Evolutionary conservation across 2,329 filamentous ascomycete species (phyloP).

Genomic region (Cladosporium sp.): DNA sequence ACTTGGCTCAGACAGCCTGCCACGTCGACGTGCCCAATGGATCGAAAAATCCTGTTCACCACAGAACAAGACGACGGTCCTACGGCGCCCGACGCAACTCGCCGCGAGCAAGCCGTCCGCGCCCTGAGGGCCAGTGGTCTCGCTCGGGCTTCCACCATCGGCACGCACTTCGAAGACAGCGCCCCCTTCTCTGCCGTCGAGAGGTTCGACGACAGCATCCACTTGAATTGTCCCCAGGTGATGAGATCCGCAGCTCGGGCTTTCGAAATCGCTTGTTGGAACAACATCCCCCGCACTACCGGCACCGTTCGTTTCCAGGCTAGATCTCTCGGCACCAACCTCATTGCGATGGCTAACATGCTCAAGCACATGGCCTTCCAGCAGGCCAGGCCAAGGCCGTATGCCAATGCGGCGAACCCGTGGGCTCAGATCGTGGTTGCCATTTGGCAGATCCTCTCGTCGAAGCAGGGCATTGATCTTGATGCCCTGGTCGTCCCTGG

Average conservation of each 20-base stretch:
- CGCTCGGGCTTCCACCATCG: background rate
- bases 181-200: background rate
- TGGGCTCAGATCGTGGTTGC: background rate
- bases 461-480: background rate
- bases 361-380: slow-evolving; percentile 3
- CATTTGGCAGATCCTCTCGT: background rate
- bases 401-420: background rate
- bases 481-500: background rate
- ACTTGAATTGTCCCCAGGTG: background rate
- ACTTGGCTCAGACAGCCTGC: slow-evolving; percentile 6
- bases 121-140: background rate
- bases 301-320: background rate
- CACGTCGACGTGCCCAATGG: background rate
- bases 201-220: background rate
- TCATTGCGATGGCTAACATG: slow-evolving; percentile 4
- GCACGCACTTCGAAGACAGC: background rate
- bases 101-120: background rate
- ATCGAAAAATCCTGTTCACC: background rate
- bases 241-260: background rate
- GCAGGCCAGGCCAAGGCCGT: background rate
- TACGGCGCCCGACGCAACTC: background rate
- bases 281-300: background rate
- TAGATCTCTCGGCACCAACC: background rate
- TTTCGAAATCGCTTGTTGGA: background rate
- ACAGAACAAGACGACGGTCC: background rate